Evolutionary conservation across 2,329 filamentous ascomycete species (phyloP), one percentile per base, ranked within the genome.

Genomic region (Colletotrichum filicis): DNA sequence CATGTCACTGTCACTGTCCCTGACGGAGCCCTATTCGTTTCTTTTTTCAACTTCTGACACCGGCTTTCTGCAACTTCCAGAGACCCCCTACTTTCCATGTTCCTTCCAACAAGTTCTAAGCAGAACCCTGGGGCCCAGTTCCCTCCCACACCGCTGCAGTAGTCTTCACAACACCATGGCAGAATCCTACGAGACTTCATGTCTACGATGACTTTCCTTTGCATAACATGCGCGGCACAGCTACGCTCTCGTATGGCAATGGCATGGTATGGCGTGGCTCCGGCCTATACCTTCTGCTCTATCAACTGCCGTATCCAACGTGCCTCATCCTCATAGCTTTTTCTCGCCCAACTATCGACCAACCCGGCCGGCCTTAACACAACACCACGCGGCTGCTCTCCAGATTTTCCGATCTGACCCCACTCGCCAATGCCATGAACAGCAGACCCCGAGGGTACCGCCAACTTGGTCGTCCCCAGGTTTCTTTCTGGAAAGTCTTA

Each of bases 301-400:
- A 8, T 37, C 26, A 56, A 46, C 42, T 63, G 42, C 59, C 66
- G 32, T 16, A 19, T 32, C n/a, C 28, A 9, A 12, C 32, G 42
- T 69, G 49, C 59, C 35, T 61, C 26, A 57, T 61, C n/a, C 66
- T 57, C 35, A 28, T 49, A 35, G 55, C 7, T 55, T 60, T 58
- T 32, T 32, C 55, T 70, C 60, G 19, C 55, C 55, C n/a, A 53
- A 37, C 5, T 30, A 32, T 73, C 42, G 24, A 46, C 35, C 56
- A 55, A 55, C 35, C 30, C n/a, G n/a, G 56, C 28, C 62, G 42
- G 24, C 46, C 32, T 64, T 28, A 53, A 66, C 60, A 55, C 71
- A 73, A 62, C 71, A 71, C 70, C 60, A 65, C 22, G 28, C 57
- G 32, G 69, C 64, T 70, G 55, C 60, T 66, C 71, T 73, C 66